phyloP scores from a whole-genome alignment of 2,329 filamentous ascomycete species.

The Aspergillus sp. region DNA sequence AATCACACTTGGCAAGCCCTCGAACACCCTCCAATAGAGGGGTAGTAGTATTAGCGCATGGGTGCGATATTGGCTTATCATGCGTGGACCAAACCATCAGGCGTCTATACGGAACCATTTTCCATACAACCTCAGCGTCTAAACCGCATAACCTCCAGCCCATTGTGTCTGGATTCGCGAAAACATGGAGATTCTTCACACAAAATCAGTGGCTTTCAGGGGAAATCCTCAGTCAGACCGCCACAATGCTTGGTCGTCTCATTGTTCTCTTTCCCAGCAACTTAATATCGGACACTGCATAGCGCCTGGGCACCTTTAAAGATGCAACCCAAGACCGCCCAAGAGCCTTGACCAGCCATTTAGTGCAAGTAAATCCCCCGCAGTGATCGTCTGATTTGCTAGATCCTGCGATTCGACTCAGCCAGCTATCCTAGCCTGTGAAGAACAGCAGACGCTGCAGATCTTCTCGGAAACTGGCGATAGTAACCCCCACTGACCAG shows the following conservation, averaged over 20 bases:
- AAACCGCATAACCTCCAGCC: no score
- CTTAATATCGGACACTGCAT: background rate
- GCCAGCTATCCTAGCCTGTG: background rate
- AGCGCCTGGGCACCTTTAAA: background rate
- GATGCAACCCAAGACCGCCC: slow-evolving; percentile 16
- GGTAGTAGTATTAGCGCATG: background rate
- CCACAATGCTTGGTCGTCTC: slow-evolving; percentile 7
- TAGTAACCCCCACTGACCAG: background rate
- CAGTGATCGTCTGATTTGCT: slow-evolving; percentile 1
- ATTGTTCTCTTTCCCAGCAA: background rate
- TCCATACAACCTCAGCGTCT: no score
- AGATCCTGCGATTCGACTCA: background rate
- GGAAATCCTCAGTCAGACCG: background rate
- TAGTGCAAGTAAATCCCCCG: background rate
- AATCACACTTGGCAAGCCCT: background rate
- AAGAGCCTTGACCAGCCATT: background rate
- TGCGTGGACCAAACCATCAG: background rate
- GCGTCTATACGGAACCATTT: no score
- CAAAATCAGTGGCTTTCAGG: background rate
- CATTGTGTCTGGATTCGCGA: background rate
- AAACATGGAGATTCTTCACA: no score
- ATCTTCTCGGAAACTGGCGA: background rate
- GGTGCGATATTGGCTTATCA: background rate
- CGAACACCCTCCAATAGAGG: background rate
- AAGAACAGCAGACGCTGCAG: background rate